Conservation (phyloP, 768 basidiomycete genomes). For the Calocybe gangraenosa region DNA sequence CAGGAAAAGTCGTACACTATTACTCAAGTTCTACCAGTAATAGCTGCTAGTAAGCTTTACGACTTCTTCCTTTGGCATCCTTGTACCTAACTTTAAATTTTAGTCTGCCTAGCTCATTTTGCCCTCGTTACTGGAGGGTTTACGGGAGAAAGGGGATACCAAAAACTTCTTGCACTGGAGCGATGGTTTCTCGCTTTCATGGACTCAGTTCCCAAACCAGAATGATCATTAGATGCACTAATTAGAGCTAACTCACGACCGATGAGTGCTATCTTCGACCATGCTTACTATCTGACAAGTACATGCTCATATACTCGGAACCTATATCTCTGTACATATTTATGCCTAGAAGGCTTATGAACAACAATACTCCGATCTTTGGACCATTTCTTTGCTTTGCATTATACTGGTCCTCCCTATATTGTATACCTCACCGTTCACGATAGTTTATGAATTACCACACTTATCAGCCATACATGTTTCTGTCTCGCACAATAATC, state of each 20-base stretch:
- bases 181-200: constrained; percentile 28
- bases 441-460: background rate
- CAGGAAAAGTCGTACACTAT: constrained; percentile 23
- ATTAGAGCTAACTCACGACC: too few relatives aligned
- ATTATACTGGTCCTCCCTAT: background rate
- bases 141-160: constrained; percentile 40
- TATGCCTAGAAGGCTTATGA: too few relatives aligned
- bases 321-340: too few relatives aligned
- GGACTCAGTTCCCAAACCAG: constrained; percentile 3
- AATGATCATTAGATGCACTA: constrained; percentile 4
- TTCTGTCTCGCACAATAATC: background rate
- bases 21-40: constrained; percentile 30
- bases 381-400: too few relatives aligned
- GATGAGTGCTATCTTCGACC: too few relatives aligned
- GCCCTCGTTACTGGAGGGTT: constrained; percentile 41
- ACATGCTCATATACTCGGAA: too few relatives aligned
- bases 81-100: constrained; percentile 2
- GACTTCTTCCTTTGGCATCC: background rate
- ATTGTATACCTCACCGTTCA: background rate
- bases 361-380: too few relatives aligned
- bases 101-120: constrained; percentile 47
- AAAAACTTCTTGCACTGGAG: constrained; percentile 38
- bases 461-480: background rate
- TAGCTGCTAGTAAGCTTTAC: constrained; percentile 28
- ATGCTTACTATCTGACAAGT: too few relatives aligned